Conservation (phyloP, 2,329 filamentous ascomycete species). For the Calonectria pauciramosa region DNA sequence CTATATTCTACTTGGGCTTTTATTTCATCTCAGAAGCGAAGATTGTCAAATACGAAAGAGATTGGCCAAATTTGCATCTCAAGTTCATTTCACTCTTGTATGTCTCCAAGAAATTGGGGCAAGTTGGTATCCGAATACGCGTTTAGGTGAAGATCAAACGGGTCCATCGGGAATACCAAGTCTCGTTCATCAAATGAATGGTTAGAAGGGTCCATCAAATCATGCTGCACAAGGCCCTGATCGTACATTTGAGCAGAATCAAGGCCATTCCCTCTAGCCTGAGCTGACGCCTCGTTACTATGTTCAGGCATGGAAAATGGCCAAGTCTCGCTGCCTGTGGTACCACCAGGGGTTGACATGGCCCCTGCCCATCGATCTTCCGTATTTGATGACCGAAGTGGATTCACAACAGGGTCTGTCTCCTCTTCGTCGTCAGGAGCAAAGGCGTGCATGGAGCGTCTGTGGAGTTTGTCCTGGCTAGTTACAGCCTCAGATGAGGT, state of each 20-base stretch:
- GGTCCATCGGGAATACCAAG: slow-evolving; percentile 26
- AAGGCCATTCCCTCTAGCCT: fast-evolving
- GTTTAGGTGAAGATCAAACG: slow-evolving; percentile 35
- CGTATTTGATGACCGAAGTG: background rate
- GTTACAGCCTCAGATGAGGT: background rate
- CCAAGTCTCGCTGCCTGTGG: slow-evolving; percentile 16
- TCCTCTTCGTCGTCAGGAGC: slow-evolving; percentile 34
- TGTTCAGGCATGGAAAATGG: slow-evolving; percentile 12
- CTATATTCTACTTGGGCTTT: background rate
- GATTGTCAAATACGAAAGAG: too few species aligned
- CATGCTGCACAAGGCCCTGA: slow-evolving; percentile 18
- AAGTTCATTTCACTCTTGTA: background rate
- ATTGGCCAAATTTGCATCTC: background rate
- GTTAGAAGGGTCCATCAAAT: slow-evolving; percentile 13
- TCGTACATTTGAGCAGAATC: background rate
- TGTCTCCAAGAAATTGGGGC: background rate
- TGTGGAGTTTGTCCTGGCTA: slow-evolving; percentile 30
- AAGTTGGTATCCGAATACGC: slow-evolving; percentile 30
- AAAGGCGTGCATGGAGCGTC: slow-evolving; percentile 37
- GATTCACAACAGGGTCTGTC: slow-evolving; percentile 18
- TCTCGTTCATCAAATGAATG: slow-evolving; percentile 29
- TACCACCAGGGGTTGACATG: background rate
- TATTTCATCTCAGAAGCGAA: too few species aligned
- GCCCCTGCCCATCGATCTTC: background rate
- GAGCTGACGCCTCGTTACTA: background rate